Percentiles rank a stretch among this genome's conserved stretches.
These are phyloP conservation scores for Nepenthes gracilis DNA, from an alignment of 148 eudicot species.

Conservation along the genomic window DNA sequence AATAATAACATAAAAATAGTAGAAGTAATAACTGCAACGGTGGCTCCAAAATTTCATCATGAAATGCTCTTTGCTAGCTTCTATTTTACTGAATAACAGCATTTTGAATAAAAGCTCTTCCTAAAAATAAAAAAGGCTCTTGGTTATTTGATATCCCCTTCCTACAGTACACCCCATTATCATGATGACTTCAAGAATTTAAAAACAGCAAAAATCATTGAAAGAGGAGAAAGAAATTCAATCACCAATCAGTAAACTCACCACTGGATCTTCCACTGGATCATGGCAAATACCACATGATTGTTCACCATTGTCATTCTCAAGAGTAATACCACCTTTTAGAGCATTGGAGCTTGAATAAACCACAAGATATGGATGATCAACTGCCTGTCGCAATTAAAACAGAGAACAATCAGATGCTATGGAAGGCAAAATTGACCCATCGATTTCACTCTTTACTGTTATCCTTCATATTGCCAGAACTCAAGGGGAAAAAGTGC, in stretches of 20 bases:
- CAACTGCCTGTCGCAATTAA: constrained; percentile 55
- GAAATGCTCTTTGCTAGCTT: too few relatives aligned
- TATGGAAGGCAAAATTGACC: background rate
- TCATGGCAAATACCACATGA: constrained; percentile 81
- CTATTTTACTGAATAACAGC: too few relatives aligned
- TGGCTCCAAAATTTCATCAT: too few relatives aligned
- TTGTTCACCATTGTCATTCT: constrained; percentile 31
- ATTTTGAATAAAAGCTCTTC: too few relatives aligned
- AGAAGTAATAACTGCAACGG: too few relatives aligned
- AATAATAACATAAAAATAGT: too few relatives aligned
- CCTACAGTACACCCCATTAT: too few relatives aligned
- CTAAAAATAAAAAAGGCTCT: too few relatives aligned
- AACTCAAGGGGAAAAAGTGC: background rate
- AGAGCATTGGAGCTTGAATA: constrained; percentile 49
- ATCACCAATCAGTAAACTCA: constrained; percentile 12
- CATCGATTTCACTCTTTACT: background rate
- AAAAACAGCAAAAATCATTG: background rate
- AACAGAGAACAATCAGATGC: constrained; percentile 9
- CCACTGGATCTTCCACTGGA: constrained; percentile 66
- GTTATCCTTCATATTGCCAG: background rate
- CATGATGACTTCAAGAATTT: background rate
- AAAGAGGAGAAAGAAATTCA: too few relatives aligned
- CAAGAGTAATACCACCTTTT: constrained; percentile 27
- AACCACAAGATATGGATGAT: constrained; percentile 94
- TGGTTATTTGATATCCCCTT: too few relatives aligned